Conservation (phyloP, 2,329 filamentous ascomycete species). For the Thielaviopsis punctulata region DNA sequence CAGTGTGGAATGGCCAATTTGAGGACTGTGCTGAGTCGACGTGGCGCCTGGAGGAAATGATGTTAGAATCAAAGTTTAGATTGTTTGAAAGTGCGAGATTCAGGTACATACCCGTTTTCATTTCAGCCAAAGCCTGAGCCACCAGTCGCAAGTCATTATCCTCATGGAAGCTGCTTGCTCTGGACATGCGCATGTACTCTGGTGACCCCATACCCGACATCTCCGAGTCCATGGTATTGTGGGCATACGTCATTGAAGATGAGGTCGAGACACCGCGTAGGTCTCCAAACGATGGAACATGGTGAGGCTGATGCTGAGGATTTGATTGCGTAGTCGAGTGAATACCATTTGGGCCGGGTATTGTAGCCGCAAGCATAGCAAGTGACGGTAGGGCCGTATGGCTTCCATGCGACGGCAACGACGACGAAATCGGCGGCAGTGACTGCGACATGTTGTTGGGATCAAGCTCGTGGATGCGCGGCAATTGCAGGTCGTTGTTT, state of each 20-base stretch:
- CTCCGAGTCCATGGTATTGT: constrained; percentile 11
- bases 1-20: constrained; percentile 3
- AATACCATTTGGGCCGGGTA: background rate
- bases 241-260: constrained; percentile 7
- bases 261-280: constrained; percentile 6
- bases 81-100: background rate
- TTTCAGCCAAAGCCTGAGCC: constrained; percentile 11
- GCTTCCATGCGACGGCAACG: constrained; percentile 1
- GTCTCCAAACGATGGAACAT: constrained; percentile 7
- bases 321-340: background rate
- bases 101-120: constrained; percentile 10
- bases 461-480: constrained; percentile 8
- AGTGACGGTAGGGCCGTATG: constrained; percentile 4
- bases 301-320: constrained; percentile 1
- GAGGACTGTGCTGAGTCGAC: constrained; percentile 9
- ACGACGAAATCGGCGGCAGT: background rate
- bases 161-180: constrained; percentile 10
- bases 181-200: constrained; percentile 6
- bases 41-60: background rate
- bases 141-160: constrained; percentile 11
- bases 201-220: constrained; percentile 10
- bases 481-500: constrained; percentile 1
- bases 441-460: background rate
- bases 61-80: background rate
- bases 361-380: constrained; percentile 3